A percentile compares a stretch with the other conserved stretches of the same genome.
phyloP scores from a whole-genome alignment of 2,329 filamentous ascomycete species.

The Rutstroemia sp. region DNA sequence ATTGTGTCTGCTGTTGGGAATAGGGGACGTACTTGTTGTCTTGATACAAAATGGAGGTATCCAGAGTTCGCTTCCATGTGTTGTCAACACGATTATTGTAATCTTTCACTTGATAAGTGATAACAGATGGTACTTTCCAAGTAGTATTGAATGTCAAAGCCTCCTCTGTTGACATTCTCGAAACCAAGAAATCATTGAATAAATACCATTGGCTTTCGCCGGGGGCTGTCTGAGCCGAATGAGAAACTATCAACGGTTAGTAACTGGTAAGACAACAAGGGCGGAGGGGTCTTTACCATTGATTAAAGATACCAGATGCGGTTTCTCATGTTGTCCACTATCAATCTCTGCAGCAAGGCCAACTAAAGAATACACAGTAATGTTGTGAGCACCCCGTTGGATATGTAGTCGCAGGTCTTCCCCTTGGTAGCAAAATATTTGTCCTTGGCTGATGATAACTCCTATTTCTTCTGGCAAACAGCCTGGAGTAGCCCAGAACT shows the following conservation, averaged over 20 bases:
- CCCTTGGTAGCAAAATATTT: conserved; percentile 92
- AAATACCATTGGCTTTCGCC: conserved; percentile 77
- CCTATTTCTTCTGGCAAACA: conserved; percentile 95
- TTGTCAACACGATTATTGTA: conserved; percentile 77
- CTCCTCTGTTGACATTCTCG: conserved; percentile 70
- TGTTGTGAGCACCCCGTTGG: conserved; percentile 69
- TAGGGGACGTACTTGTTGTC: conserved; percentile 44
- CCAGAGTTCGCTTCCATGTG: conserved; percentile 76
- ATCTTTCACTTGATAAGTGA: conserved; percentile 78
- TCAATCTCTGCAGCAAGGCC: conserved; percentile 89
- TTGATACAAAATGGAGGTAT: conserved; percentile 76
- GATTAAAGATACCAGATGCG: conserved; percentile 84
- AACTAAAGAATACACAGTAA: conserved; percentile 85
- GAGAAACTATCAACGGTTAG: conserved; percentile 44
- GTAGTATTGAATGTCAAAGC: conserved; percentile 81
- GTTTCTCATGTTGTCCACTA: conserved; percentile 73
- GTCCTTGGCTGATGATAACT: conserved; percentile 81
- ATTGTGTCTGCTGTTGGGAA: background rate
- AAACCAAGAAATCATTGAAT: conserved; percentile 95
- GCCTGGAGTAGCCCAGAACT: conserved; percentile 80
- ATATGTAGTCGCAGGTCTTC: conserved; percentile 77
- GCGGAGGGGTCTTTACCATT: conserved; percentile 53
- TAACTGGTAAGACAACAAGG: background rate
- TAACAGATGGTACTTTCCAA: conserved; percentile 88
- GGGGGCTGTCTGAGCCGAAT: conserved; percentile 53